A percentile compares a stretch with the other conserved stretches of the same genome.
Evolutionary conservation across 192 early-diverging fungal genomes (phyloP).

Genomic region (Backusella westeae): DNA sequence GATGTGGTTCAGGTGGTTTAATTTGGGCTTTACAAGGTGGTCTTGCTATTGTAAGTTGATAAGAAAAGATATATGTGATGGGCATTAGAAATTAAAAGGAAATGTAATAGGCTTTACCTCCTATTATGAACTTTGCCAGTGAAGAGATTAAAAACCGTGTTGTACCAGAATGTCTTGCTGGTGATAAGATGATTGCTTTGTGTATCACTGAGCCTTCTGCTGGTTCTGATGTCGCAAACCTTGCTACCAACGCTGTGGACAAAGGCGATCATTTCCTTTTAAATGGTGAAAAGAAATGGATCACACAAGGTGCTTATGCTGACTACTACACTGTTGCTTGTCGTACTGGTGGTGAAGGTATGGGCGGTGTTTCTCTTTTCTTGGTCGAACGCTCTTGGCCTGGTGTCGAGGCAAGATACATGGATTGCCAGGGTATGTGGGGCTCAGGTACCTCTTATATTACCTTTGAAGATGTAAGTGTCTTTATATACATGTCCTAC

Average conservation of each 20-base stretch:
- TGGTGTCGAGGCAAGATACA: slow-evolving; percentile 85
- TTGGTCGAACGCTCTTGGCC: slow-evolving; percentile 85
- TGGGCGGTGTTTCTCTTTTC: slow-evolving; percentile 78
- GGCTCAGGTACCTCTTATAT: slow-evolving; percentile 86
- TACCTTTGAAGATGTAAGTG: slow-evolving; percentile 75
- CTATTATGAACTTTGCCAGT: slow-evolving; percentile 68
- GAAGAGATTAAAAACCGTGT: slow-evolving; percentile 64
- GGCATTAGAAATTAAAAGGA: neutral
- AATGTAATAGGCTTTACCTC: slow-evolving; percentile 48
- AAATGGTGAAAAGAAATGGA: slow-evolving; percentile 97
- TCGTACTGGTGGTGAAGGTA: slow-evolving; percentile 84
- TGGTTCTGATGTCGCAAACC: slow-evolving; percentile 74
- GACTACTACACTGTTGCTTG: slow-evolving; percentile 86
- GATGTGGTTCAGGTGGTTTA: slow-evolving; percentile 78
- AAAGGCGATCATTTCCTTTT: slow-evolving; percentile 75
- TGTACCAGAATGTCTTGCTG: slow-evolving; percentile 58
- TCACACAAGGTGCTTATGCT: slow-evolving; percentile 94
- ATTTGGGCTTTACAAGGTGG: slow-evolving; percentile 79
- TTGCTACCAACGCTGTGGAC: slow-evolving; percentile 67
- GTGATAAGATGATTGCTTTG: slow-evolving; percentile 74
- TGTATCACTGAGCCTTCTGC: slow-evolving; percentile 80
- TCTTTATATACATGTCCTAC: neutral
- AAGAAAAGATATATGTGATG: neutral
- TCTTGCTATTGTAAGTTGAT: slow-evolving; percentile 23
- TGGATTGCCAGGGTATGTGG: slow-evolving; percentile 92